Percentiles rank a stretch among this genome's conserved stretches.
These are phyloP conservation scores for Pleurozium schreberi DNA, from an alignment of 225 moss, liverwort and hornwort species.

Conservation along the genomic window DNA sequence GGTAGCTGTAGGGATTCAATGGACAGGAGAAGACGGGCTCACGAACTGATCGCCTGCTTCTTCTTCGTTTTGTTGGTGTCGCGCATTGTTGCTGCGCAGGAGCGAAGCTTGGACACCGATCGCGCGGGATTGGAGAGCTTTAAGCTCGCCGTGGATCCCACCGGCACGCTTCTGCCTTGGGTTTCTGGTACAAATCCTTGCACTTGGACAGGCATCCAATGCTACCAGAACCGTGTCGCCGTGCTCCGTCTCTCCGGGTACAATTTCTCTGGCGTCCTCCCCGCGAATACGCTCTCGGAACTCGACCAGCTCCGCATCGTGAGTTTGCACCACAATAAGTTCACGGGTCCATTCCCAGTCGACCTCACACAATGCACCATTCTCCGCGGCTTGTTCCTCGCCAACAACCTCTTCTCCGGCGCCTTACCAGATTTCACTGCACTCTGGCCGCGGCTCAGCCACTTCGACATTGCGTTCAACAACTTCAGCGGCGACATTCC, in stretches of 20 bases:
- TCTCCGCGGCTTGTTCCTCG: background rate
- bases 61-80: background rate
- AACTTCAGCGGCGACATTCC: conserved; percentile 15
- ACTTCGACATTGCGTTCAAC: conserved; percentile 12
- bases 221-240: conserved; percentile 8
- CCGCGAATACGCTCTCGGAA: background rate
- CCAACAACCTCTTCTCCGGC: conserved; percentile 9
- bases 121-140: conserved; percentile 8
- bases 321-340: conserved; percentile 17
- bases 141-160: conserved; percentile 1
- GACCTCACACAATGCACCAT: background rate
- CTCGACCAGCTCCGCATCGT: conserved; percentile 24
- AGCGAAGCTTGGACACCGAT: conserved; percentile 8
- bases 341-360: conserved; percentile 13
- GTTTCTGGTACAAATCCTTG: conserved; percentile 3
- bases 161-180: background rate
- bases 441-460: conserved; percentile 8
- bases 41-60: background rate
- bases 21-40: background rate
- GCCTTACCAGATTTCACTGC: background rate
- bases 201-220: conserved; percentile 15
- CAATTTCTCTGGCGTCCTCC: background rate
- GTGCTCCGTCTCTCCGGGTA: background rate
- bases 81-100: background rate
- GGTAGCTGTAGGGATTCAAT: background rate